Evolutionary conservation across 1,139 yeast genomes (phyloP).

Genomic region (Magnusiomyces paraingens): DNA sequence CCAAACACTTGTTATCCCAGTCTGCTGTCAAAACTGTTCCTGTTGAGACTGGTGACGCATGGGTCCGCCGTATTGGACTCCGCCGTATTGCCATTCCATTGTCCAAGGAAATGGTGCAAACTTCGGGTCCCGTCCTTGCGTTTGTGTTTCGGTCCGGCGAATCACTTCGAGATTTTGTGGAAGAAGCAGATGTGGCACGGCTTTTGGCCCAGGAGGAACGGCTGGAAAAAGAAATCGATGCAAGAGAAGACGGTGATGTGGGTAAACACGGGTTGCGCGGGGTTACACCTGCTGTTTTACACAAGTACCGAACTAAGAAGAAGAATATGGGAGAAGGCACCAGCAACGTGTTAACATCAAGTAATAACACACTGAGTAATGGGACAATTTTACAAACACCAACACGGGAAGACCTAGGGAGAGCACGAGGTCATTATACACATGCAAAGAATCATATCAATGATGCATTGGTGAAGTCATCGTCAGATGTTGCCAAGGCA

Average conservation of each 20-base stretch:
- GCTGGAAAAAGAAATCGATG: background rate
- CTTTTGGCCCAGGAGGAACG: conserved; percentile 1
- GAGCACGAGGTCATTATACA: conserved; percentile 6
- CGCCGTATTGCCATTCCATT: conserved; percentile 20
- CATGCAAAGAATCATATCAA: conserved; percentile 18
- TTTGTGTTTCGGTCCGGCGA: conserved; percentile 22
- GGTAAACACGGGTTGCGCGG: background rate
- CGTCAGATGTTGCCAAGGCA: conserved; percentile 24
- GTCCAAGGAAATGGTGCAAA: conserved; percentile 17
- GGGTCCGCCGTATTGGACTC: conserved; percentile 20
- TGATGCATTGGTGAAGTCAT: conserved; percentile 18
- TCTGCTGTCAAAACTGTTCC: conserved; percentile 8
- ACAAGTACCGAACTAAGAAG: background rate
- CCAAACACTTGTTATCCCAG: conserved; percentile 12
- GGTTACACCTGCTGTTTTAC: background rate
- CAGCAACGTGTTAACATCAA: no score
- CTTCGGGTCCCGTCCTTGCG: conserved; percentile 19
- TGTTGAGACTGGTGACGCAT: conserved; percentile 18
- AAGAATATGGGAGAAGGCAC: background rate
- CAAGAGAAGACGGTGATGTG: background rate
- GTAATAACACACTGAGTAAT: background rate
- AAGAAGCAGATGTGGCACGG: conserved; percentile 1
- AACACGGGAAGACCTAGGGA: background rate
- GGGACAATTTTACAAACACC: background rate
- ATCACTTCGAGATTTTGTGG: conserved; percentile 12